Evolutionary conservation across 2,329 filamentous ascomycete genomes (phyloP).

Genomic region (Pestalotiopsis sp.): DNA sequence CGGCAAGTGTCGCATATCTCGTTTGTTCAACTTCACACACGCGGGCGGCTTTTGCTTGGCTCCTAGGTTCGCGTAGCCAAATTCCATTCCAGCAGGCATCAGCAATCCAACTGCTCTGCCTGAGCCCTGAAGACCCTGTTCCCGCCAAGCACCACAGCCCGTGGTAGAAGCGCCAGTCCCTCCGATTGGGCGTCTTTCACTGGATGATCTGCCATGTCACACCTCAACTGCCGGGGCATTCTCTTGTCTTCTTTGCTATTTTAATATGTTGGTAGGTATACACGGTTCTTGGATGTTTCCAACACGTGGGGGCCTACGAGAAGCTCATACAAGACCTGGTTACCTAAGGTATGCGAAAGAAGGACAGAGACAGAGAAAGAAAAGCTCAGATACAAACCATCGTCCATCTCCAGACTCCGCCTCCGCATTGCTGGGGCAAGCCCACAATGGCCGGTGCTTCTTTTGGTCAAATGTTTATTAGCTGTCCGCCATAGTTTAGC

Average conservation of each 20-base stretch:
- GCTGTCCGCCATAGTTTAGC: too few species aligned
- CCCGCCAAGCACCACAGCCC: not conserved
- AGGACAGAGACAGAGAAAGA: not conserved
- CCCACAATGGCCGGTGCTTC: not conserved
- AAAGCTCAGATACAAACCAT: not conserved
- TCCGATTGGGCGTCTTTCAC: slow-evolving; percentile 11
- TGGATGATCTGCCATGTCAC: not conserved
- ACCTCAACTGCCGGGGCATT: not conserved
- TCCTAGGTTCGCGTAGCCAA: too few species aligned
- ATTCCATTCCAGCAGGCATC: not conserved
- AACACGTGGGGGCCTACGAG: slow-evolving; percentile 7
- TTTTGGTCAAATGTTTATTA: too few species aligned
- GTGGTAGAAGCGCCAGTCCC: not conserved
- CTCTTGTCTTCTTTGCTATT: slow-evolving; percentile 7
- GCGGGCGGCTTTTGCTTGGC: too few species aligned
- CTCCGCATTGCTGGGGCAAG: not conserved
- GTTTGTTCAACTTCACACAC: too few species aligned
- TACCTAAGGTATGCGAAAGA: not conserved
- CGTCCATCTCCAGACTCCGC: not conserved
- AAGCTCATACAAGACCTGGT: not conserved
- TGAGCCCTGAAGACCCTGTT: too few species aligned
- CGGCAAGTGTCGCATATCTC: too few species aligned
- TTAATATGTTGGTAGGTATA: not conserved
- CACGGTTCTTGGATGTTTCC: slow-evolving; percentile 7
- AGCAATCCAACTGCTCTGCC: too few species aligned